Evolutionary conservation across 257 asterid species (phyloP).

Genomic region (Rehmannia glutinosa): DNA sequence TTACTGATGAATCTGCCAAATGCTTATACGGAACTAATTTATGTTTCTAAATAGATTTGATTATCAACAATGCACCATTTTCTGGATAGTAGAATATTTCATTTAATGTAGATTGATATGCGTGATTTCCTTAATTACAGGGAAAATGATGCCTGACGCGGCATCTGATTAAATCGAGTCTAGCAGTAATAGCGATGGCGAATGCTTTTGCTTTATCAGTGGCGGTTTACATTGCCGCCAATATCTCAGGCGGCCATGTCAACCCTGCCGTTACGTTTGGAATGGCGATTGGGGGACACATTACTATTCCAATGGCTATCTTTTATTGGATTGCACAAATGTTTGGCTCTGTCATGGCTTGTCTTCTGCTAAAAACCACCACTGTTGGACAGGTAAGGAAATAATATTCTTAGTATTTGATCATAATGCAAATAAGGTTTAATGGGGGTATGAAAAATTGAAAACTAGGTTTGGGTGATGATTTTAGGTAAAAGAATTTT

Average conservation of each 20-base stretch:
- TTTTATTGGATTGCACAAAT: slow-evolving; percentile 66
- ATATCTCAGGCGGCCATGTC: slow-evolving; percentile 81
- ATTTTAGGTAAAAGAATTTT: too few species aligned
- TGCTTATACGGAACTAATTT: too few species aligned
- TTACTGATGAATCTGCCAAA: too few species aligned
- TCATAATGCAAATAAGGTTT: neutral
- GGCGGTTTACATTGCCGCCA: slow-evolving; percentile 55
- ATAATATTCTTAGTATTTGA: too few species aligned
- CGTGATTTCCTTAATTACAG: slow-evolving; percentile 19
- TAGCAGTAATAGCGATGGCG: slow-evolving; percentile 50
- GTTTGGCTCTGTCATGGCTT: slow-evolving; percentile 66
- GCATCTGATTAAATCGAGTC: slow-evolving; percentile 42
- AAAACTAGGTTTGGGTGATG: too few species aligned
- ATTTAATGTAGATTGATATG: too few species aligned
- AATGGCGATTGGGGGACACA: slow-evolving; percentile 74
- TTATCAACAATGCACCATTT: too few species aligned
- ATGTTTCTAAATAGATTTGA: too few species aligned
- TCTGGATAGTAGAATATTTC: too few species aligned
- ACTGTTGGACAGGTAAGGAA: slow-evolving; percentile 48
- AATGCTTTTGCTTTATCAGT: slow-evolving; percentile 56
- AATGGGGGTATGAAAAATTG: too few species aligned
- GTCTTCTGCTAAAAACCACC: slow-evolving; percentile 46
- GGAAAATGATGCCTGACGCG: slow-evolving; percentile 37
- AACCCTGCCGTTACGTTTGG: slow-evolving; percentile 91
- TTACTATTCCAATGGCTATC: slow-evolving; percentile 53